Conservation (phyloP, 306 rosid genomes). For the Corylus avellana region DNA sequence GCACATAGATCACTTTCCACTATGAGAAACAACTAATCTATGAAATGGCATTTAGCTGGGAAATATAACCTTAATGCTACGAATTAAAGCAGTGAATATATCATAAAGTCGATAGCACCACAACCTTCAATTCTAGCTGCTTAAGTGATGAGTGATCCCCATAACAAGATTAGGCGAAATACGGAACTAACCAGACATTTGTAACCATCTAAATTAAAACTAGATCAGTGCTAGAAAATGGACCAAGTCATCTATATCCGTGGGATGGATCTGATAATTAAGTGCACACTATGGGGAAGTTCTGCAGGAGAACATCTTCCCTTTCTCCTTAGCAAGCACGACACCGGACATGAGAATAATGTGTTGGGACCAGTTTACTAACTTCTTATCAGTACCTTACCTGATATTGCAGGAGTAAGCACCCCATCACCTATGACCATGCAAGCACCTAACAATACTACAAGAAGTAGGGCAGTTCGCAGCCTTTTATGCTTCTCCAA, state of each 20-base stretch:
- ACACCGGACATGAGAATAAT: background rate
- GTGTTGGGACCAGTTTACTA: background rate
- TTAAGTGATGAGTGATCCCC: background rate
- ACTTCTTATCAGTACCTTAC: slow-evolving; percentile 34
- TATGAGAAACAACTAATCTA: background rate
- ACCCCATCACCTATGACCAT: slow-evolving; percentile 95
- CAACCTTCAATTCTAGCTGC: background rate
- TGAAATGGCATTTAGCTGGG: background rate
- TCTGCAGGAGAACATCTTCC: background rate
- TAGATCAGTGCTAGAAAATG: background rate
- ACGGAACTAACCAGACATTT: background rate
- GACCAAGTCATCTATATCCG: background rate
- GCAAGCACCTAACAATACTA: slow-evolving; percentile 78
- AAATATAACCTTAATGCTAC: background rate
- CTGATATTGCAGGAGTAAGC: slow-evolving; percentile 91
- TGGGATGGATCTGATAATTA: background rate
- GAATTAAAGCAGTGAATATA: background rate
- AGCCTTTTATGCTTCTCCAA: slow-evolving; percentile 78
- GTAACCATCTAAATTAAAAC: background rate
- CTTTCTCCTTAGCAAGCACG: background rate
- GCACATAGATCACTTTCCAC: slow-evolving; percentile 6
- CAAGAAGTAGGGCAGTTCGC: slow-evolving; percentile 65
- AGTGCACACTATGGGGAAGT: background rate
- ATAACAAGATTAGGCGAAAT: background rate
- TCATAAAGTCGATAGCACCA: background rate